These are phyloP conservation scores for Microdochium bolleyi DNA, from an alignment of 2,329 filamentous ascomycete genomes.

Conservation along the genomic window DNA sequence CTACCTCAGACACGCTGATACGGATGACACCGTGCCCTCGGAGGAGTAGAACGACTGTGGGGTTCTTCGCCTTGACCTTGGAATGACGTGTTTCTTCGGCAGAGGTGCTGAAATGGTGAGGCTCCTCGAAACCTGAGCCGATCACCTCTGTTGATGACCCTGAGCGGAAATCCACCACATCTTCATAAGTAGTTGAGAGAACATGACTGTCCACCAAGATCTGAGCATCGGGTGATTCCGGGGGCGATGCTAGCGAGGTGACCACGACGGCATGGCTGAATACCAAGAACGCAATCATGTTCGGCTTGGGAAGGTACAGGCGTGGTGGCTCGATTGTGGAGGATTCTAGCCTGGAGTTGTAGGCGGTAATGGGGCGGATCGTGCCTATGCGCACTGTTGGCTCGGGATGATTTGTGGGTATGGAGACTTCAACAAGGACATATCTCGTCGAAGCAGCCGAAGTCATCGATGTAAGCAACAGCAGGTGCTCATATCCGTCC, in stretches of 20 bases:
- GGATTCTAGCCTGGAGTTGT: slow-evolving; percentile 42
- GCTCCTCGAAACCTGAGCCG: slow-evolving; percentile 57
- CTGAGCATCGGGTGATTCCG: slow-evolving; percentile 69
- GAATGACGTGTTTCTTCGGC: slow-evolving; percentile 40
- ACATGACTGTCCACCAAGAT: slow-evolving; percentile 60
- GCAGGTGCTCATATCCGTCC: slow-evolving; percentile 48
- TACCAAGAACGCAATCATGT: slow-evolving; percentile 72
- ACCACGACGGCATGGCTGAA: slow-evolving; percentile 74
- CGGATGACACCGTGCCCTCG: slow-evolving; percentile 56
- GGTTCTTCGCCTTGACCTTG: slow-evolving; percentile 52
- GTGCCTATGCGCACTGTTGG: slow-evolving; percentile 47
- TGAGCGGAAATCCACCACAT: slow-evolving; percentile 72
- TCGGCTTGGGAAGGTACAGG: slow-evolving; percentile 70
- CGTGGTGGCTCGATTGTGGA: slow-evolving; percentile 44
- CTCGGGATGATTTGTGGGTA: slow-evolving; percentile 39
- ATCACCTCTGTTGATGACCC: slow-evolving; percentile 56
- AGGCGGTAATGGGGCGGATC: slow-evolving; percentile 61
- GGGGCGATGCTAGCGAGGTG: slow-evolving; percentile 60
- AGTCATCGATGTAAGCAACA: slow-evolving; percentile 53
- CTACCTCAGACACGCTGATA: slow-evolving; percentile 48
- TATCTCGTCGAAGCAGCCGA: slow-evolving; percentile 52
- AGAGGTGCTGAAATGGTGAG: slow-evolving; percentile 22
- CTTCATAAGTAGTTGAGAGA: slow-evolving; percentile 66
- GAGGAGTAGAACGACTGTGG: slow-evolving; percentile 52
- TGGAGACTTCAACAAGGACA: slow-evolving; percentile 62